A percentile compares a stretch with the other conserved stretches of the same genome.
phyloP scores from a whole-genome alignment of 1,284 basidiomycete genomes.

The Stygiomarasmius scandens region DNA sequence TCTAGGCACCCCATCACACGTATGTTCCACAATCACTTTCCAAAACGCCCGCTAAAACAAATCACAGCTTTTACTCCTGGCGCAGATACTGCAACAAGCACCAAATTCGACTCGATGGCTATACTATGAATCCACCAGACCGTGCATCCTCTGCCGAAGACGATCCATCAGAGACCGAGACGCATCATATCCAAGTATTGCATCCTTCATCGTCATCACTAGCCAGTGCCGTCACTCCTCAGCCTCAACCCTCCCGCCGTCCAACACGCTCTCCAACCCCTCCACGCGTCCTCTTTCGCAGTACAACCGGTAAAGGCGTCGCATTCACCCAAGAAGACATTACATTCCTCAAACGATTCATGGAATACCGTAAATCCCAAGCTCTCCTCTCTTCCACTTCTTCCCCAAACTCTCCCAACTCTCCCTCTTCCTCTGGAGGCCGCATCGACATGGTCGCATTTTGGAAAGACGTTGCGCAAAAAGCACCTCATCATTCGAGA shows the following conservation, averaged over 20 bases:
- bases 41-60: no score
- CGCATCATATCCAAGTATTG: no score
- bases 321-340: constrained; percentile 83
- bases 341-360: constrained; percentile 69
- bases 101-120: constrained; percentile 80
- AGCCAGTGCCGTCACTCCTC: no score
- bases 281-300: constrained; percentile 72
- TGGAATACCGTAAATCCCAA: constrained; percentile 73
- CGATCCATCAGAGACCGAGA: constrained; percentile 38
- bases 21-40: constrained; percentile 41
- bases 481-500: constrained; percentile 83
- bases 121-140: constrained; percentile 60
- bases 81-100: constrained; percentile 86
- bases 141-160: constrained; percentile 40
- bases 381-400: no score
- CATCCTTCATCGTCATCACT: neutral
- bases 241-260: no score
- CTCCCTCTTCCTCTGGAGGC: no score
- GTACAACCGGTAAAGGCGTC: constrained; percentile 84
- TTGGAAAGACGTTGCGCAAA: constrained; percentile 81
- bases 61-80: constrained; percentile 89
- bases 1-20: constrained; percentile 81
- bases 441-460: constrained; percentile 84
- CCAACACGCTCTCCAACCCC: constrained; percentile 82
- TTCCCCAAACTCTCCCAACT: no score